Evolutionary conservation across 2,329 filamentous ascomycete species (phyloP), one percentile per base, ranked within the genome.

Genomic region (Rachicladosporium sp.): DNA sequence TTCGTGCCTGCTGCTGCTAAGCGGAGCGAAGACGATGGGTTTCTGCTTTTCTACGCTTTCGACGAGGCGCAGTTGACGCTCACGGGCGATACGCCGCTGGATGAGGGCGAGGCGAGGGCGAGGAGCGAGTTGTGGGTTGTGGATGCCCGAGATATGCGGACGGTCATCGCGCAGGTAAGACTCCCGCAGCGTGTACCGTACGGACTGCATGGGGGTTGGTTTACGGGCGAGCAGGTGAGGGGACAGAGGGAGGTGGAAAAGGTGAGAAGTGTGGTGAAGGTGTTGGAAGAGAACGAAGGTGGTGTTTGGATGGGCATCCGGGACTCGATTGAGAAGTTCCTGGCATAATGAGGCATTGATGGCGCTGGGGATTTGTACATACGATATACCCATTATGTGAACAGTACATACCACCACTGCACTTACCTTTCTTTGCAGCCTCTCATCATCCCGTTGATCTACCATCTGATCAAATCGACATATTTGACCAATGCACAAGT

Each of bases 151-250:
- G 64, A 65, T 2, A 83, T 85, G 78, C 64, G 54, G 15, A 65
- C 74, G 3, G 63, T 83, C 0, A 66, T 80, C 3, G 74, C 70
- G 4, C 69, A 65, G 43, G 65, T 84, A 3, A 57, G 60, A 12
- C 58, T 85, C 29, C 78, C 78, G 2, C 78, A 81, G 47, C 59
- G 80, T 9, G 78, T 84, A 1, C 78, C 80, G 0, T 84, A 84
- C 49, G 79, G 80, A 0, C 57, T 84, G 36, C 80, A 81, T 52
- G 76, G 75, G 3, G 65, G 63, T 5, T 81, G 76, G 73, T 78
- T 80, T 40, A 59, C 63, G 0, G 67, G 71, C 41, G 60, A 67
- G 3, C 64, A 76, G 43, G 68, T 80, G 13, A 46, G 50, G 6
- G 54, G 53, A 2, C 76, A 80, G 51, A 59, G 65, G 35, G 51